Conservation (phyloP, 1,139 yeast genomes). For the Geotrichum europaeum region DNA sequence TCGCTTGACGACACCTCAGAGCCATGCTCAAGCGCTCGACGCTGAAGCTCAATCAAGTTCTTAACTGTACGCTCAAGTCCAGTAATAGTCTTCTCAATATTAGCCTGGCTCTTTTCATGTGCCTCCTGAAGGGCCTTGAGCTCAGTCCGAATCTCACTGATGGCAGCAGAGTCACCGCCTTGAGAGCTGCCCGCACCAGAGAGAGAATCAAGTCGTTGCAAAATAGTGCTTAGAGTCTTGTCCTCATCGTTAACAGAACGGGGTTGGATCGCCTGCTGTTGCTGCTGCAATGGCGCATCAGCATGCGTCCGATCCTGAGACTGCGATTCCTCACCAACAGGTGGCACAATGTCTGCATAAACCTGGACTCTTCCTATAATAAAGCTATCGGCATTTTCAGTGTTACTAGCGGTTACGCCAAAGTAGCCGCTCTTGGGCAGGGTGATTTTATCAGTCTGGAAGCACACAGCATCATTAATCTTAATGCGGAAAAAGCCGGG, state of each 20-base stretch:
- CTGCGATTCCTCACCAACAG: constrained; percentile 11
- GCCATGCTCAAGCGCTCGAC: constrained; percentile 12
- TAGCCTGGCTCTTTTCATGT: constrained; percentile 3
- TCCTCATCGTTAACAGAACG: constrained; percentile 11
- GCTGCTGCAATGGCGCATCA: neutral
- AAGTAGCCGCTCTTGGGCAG: constrained; percentile 33
- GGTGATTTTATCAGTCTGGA: constrained; percentile 31
- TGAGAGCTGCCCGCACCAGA: neutral
- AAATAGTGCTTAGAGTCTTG: constrained; percentile 19
- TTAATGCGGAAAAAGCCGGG: constrained; percentile 32
- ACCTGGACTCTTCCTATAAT: constrained; percentile 25
- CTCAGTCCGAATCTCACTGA: constrained; percentile 6
- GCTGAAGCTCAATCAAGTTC: constrained; percentile 14
- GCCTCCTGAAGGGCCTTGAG: constrained; percentile 1
- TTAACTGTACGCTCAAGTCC: constrained; percentile 11
- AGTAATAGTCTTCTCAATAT: constrained; percentile 8
- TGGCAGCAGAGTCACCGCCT: constrained; percentile 3
- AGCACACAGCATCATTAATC: constrained; percentile 37
- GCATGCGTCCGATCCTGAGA: neutral
- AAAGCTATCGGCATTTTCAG: constrained; percentile 32
- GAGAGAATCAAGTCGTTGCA: constrained; percentile 18
- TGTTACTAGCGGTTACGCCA: constrained; percentile 36
- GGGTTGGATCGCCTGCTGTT: constrained; percentile 3
- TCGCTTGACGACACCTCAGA: constrained; percentile 6
- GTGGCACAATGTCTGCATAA: constrained; percentile 18